phyloP scores from a whole-genome alignment of 805 yeast genomes.

The Cyberlindnera mrakii region DNA sequence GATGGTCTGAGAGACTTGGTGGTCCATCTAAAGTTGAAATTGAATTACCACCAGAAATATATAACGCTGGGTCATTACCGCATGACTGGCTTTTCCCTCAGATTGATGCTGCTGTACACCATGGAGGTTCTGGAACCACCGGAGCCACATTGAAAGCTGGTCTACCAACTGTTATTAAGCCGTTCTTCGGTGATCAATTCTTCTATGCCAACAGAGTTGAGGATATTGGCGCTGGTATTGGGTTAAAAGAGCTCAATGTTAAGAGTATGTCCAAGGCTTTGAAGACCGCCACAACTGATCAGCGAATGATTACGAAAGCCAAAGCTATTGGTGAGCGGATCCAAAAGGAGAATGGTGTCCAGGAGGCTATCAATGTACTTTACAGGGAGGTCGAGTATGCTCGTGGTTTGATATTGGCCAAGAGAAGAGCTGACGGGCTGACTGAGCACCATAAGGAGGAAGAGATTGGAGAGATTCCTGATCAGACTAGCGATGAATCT shows the following conservation, averaged over 20 bases:
- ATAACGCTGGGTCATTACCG: conserved; percentile 67
- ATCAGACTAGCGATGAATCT: conserved; percentile 4
- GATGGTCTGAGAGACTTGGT: conserved; percentile 81
- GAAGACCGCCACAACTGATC: conserved; percentile 58
- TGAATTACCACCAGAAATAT: conserved; percentile 59
- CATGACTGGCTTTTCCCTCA: conserved; percentile 93
- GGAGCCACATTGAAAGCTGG: conserved; percentile 89
- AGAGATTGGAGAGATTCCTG: conserved; percentile 2
- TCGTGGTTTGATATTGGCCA: conserved; percentile 43
- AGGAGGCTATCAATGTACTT: conserved; percentile 67
- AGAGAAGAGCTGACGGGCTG: conserved; percentile 26
- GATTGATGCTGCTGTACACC: conserved; percentile 92
- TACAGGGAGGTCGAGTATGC: conserved; percentile 80
- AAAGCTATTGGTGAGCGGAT: conserved; percentile 55
- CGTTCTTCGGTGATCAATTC: conserved; percentile 95
- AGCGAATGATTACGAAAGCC: conserved; percentile 65
- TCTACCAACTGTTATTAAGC: conserved; percentile 83
- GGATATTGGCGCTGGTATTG: conserved; percentile 81
- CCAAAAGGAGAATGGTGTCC: conserved; percentile 73
- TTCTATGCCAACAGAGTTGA: conserved; percentile 85
- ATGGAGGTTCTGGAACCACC: conserved; percentile 96
- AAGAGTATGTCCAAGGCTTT: conserved; percentile 62
- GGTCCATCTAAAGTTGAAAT: conserved; percentile 31
- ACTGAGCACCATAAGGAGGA: not conserved
- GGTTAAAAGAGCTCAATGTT: conserved; percentile 60